Evolutionary conservation across 768 basidiomycete species (phyloP), one percentile per base, ranked within the genome.

Genomic region (Collybiopsis confluens): DNA sequence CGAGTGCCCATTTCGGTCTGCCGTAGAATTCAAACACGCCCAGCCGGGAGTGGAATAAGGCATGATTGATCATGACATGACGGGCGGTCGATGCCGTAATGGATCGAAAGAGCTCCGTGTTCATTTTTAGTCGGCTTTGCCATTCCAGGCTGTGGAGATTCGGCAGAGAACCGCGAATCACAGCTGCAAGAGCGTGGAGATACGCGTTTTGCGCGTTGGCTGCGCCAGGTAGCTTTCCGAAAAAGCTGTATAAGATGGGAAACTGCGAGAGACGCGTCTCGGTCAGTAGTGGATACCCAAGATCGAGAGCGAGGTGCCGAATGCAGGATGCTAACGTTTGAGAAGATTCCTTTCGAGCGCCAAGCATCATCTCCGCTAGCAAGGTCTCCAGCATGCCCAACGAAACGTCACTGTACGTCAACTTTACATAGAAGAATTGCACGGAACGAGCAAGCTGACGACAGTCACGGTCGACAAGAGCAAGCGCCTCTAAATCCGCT

Each of bases 91-190:
- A 63, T 0, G 57, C 18, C 4, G 58, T 45, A 6, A 67, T 54
- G 24, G 55, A 54, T 5, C 42, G 30, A 15, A 68, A 41, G 33
- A 64, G 55, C 2, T 57, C 23, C 4, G 50, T 36, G 0, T 59
- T 48, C 20, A 63, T 38, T 16, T 57, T 20, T 3, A 46, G 44
- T 9, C 58, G 56, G 15, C 56, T 54, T 36, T 59, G 56, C 67
- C 65, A 68, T 30, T 67, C 57, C 16, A 70, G 44, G 4, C 64
- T 57, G 27, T 63, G 57, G n/a, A 70, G 58, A 51, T 70, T 68
- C 7, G 59, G 54, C 21, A 67, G 49, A 8, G 57, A 52, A 10
- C 26, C 23, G 28, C 54, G 40, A 21, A 67, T 41, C n/a, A 58
- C 36, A 7, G 54, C 23, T 21, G 45, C 58, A n/a, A 61, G 51